These are phyloP conservation scores for Diaporthe sp. DNA, from an alignment of 2,329 filamentous ascomycete genomes.

Conservation along the genomic window DNA sequence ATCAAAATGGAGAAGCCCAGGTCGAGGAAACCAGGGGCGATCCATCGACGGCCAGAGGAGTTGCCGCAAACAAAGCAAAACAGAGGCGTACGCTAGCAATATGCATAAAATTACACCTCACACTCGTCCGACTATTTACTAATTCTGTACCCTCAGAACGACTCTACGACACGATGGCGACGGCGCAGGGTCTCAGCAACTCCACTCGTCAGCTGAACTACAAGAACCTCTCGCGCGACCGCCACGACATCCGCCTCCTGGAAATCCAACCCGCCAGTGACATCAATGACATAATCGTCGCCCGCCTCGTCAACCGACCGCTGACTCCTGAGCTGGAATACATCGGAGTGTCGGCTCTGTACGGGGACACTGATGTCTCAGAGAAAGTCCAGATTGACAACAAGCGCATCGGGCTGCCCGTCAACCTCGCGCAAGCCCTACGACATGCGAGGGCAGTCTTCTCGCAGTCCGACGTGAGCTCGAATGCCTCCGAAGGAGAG, in stretches of 20 bases:
- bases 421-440: slow-evolving; percentile 27
- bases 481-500: slow-evolving; percentile 7
- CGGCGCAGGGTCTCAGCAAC: slow-evolving; percentile 19
- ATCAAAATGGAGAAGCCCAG: slow-evolving; percentile 19
- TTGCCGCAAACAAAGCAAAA: slow-evolving; percentile 25
- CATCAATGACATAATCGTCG: slow-evolving; percentile 35
- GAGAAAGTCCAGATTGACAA: slow-evolving; percentile 35
- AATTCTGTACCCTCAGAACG: slow-evolving; percentile 22
- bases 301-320: slow-evolving; percentile 33
- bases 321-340: slow-evolving; percentile 34
- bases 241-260: slow-evolving; percentile 38
- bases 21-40: slow-evolving; percentile 24
- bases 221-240: slow-evolving; percentile 36
- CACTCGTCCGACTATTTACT: slow-evolving; percentile 20
- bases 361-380: slow-evolving; percentile 29
- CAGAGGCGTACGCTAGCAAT: slow-evolving; percentile 25
- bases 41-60: neutral
- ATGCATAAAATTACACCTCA: slow-evolving; percentile 32
- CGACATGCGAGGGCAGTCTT: slow-evolving; percentile 37
- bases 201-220: slow-evolving; percentile 35
- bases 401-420: slow-evolving; percentile 24
- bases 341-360: slow-evolving; percentile 36
- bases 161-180: slow-evolving; percentile 23
- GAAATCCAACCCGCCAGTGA: slow-evolving; percentile 36
- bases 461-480: slow-evolving; percentile 4